Base-by-base conservation (phyloP, 176 grass and related monocot species). In the Triticum monococcum region DNA sequence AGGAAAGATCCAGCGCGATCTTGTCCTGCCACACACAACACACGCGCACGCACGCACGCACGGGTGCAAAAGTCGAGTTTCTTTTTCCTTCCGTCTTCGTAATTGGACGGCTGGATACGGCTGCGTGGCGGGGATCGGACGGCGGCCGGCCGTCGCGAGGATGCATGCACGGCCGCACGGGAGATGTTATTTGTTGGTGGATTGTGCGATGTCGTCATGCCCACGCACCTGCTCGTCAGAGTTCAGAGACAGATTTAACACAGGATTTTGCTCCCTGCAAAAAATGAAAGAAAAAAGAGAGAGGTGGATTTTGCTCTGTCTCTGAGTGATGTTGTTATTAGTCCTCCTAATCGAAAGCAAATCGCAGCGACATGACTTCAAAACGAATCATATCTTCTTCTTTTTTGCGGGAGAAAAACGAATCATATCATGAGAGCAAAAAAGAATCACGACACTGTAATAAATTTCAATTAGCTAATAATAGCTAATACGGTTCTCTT, bases 141-240 rank as follows among this genome's bases (percentile, higher is more conserved):
- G 24, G 70, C 22, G 17, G 10, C 54, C 0, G 17, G 16, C 68
- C 43, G n/a, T n/a, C n/a, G n/a, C n/a, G n/a, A n/a, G n/a, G n/a
- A n/a, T n/a, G n/a, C n/a, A n/a, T n/a, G n/a, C n/a, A n/a, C 0
- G 17, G 16, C 68, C 43, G 48, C 48, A 52, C 14, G 14, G 48
- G 48, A 52, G 48, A 52, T 52, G 48, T 52, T 18, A 54, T 54
- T 18, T 54, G 50, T 72, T 61, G 85, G 65, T 86, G 76, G 24
- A 5, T 72, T 33, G 84, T 71, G 8, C 14, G 17, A 3, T 8
- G 52, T 0, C 64, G 24, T 79, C 59, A 86, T 4, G 54, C 54
- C 16, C 50, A 18, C 54, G 6, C 7, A 41, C 14, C 10, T 72
- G 69, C 69, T 41, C 6, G 11, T 7, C 4, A 24, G 9, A 41